Evolutionary conservation across 106 monocot genomes (phyloP), one percentile per base, ranked within the genome.

Genomic region (Apostasia shenzhenica): DNA sequence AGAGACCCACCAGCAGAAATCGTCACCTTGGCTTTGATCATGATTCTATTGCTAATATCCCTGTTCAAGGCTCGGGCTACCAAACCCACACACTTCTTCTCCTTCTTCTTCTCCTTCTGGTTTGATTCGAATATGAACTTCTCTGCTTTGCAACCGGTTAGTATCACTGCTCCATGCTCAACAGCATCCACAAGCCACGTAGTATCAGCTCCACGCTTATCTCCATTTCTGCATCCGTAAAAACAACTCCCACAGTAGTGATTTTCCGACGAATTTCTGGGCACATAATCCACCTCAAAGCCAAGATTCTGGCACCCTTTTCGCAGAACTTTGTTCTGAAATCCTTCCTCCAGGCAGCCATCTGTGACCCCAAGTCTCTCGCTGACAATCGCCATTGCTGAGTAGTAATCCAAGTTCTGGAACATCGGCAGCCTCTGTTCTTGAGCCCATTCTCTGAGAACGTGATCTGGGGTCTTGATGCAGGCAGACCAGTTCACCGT

Each of bases 111-210:
- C 1, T 5, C 67, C 0, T 6, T 8, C 44, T 57, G 37, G 4
- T 82, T 81, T 6, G 72, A 55, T 68, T 80, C 52, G 41, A 90
- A 61, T 49, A 90, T 1, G 37, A 94, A 84, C 41, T 65, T 90
- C 61, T 94, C 86, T 2, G 93, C 93, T 42, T 86, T 94, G 78
- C 83, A 89, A 14, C 80, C 84, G 2, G 86, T 73, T 56, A 94
- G 38, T 49, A 94, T 86, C 45, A 94, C 84, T 1, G 89, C 82
- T 37, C 89, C 86, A 14, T 39, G 1, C 14, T 78, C 60, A 3
- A 94, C 93, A 2, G 93, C 86, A 70, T 94, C 93, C 6, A 82
- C 80, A n/a, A 92, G 73, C 92, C 92, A 92, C 26, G 88, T 88
- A 3, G 82, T 85, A 45, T 88, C 88, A 0, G 88, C 85, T 3